phyloP scores from a whole-genome alignment of 192 early-diverging fungal genomes.

The Gaertneriomyces semiglobifer region DNA sequence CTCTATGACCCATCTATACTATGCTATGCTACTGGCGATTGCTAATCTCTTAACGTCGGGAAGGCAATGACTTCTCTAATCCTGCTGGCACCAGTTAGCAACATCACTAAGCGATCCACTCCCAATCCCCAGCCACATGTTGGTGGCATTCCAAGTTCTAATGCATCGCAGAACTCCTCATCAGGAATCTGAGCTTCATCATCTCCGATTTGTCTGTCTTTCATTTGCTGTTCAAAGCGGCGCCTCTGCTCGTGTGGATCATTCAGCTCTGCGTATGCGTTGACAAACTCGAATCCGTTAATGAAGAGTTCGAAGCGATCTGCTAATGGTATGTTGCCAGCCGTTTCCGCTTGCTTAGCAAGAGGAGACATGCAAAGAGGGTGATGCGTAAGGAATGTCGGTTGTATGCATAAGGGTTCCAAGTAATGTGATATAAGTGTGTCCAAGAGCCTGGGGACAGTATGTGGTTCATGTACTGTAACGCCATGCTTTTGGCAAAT shows the following conservation, averaged over 20 bases:
- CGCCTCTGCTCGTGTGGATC: conserved; percentile 70
- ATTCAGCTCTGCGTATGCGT: conserved; percentile 89
- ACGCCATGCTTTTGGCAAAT: conserved; percentile 41
- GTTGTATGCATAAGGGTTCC: conserved; percentile 73
- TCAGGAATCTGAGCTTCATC: conserved; percentile 74
- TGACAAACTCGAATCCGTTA: conserved; percentile 71
- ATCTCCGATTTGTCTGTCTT: conserved; percentile 67
- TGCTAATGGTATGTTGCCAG: not conserved
- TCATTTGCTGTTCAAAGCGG: conserved; percentile 27
- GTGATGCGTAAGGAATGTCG: conserved; percentile 78
- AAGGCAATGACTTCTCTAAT: conserved; percentile 84
- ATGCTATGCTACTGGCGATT: too few relatives aligned
- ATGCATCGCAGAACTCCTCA: conserved; percentile 65
- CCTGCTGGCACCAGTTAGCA: conserved; percentile 63
- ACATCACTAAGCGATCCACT: conserved; percentile 72
- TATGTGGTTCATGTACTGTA: conserved; percentile 47
- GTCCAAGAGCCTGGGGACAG: conserved; percentile 67
- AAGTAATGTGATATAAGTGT: conserved; percentile 67
- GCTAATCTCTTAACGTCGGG: conserved; percentile 39
- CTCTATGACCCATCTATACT: too few relatives aligned
- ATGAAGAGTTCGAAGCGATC: conserved; percentile 81
- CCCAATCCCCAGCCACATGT: conserved; percentile 92
- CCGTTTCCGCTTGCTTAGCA: conserved; percentile 49
- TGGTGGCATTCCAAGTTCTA: conserved; percentile 83
- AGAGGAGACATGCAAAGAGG: conserved; percentile 79